Base-by-base conservation (phyloP, 2,329 filamentous ascomycete species). In the Venturia oleaginea region DNA sequence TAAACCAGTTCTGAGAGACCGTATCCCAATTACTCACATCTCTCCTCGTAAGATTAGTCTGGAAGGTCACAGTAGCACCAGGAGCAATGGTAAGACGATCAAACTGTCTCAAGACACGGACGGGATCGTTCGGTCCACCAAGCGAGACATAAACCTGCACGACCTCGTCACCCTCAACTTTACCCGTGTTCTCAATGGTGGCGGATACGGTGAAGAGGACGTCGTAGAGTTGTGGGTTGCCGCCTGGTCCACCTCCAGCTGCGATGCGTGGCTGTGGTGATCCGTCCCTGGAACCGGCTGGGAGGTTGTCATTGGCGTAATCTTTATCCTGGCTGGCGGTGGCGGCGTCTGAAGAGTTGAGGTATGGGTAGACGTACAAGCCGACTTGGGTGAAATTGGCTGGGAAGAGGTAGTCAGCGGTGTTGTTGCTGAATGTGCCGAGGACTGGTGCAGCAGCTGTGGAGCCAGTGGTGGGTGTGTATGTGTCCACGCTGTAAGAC, bases 21-120 rank as follows among this genome's bases (percentile, higher is more conserved):
- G 84, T 79, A 69, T 96, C 90, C 92, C 93, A 97, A 78, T 92
- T 94, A 73, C 88, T 91, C 64, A 97, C 69, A 72, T 97, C 93
- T 65, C 91, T 86, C 46, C 92, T 83, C 6, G 86, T 92, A 64
- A 97, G 76, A 19, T 86, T 82, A 0, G 84, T 86, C 0, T 75
- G 80, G 79, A 94, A 95, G 1, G 81, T 84, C 3, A 78, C 80
- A 62, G 82, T 85, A 74, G 85, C 74, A n/a, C 90, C 91, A 0
- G 90, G 83, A 4, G 83, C 79, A 67, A 97, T 86, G 61, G 80
- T 81, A 65, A 96, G 75, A 59, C 91, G 85, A 65, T 95, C 90
- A 71, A 97, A 97, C 55, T 87, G 87, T 67, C 93, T 87, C 17
- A 97, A 85, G 2, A 83, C 82, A 51, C 83, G 77, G 65, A 78